Evolutionary conservation across 306 rosid species (phyloP), one percentile per base, ranked within the genome.

Genomic region (Glycine latifolia): DNA sequence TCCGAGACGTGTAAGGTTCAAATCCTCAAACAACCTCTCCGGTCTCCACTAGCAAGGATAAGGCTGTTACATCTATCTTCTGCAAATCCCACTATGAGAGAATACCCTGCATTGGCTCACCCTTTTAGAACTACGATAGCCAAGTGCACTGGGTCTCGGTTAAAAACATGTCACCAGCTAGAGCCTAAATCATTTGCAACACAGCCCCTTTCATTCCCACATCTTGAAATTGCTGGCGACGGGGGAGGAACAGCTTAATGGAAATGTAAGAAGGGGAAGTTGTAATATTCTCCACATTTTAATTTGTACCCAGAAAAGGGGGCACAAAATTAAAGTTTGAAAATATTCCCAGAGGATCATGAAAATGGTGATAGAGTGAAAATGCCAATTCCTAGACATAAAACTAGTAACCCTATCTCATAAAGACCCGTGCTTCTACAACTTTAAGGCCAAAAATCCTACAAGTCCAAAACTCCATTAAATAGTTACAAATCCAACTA

Each of bases 301-400:
- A 6, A 43, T 43, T 13, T 13, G 33, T 44, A 44, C 3, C 4
- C 3, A 7, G 4, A 44, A 39, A 75, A 75, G 7, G 9, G n/a
- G 70, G 1, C 4, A 7, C 26, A 75, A 44, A 0, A 52, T 10
- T 5, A 2, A 44, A 54, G 49, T 46, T 55, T 14, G 37, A 79
- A 63, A 79, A 48, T n/a, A 63, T 76, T 65, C 63, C 73, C 47
- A 12, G 55, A 35, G 52, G 31, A 46, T 48, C 35, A 48, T 67
- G 46, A 9, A 7, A 78, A 43, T 48, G n/a, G 33, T 62, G 65
- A 65, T 4, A 66, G 44, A 50, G 65, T 50, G 65, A 65, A 77
- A 58, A 52, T 16, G 44, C 41, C 53, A 78, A 54, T 13, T 78
- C 75, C 58, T 67, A 12, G 49, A 48, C 11, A 10, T 11, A 10